Evolutionary conservation across 768 basidiomycete species (phyloP).

Genomic region (Suillus weaverae): DNA sequence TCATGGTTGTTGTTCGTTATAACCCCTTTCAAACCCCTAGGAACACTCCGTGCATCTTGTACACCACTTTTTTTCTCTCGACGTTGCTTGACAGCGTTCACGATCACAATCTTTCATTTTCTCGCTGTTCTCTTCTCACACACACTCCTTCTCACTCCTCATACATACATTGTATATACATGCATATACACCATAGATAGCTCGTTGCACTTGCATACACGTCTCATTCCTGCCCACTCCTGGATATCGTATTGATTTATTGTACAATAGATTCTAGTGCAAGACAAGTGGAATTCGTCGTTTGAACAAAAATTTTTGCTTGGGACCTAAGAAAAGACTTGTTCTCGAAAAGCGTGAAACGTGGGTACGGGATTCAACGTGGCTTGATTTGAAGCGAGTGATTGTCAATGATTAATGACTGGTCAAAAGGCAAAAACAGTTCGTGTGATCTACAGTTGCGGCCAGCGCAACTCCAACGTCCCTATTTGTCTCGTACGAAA

Average conservation of each 20-base stretch:
- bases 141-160: conserved; percentile 31
- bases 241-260: conserved; percentile 37
- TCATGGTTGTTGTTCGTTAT: conserved; percentile 8
- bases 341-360: neutral
- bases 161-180: conserved; percentile 38
- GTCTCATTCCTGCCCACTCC: conserved; percentile 8
- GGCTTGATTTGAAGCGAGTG: neutral
- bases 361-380: neutral
- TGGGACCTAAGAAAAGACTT: neutral
- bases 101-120: conserved; percentile 23
- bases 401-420: neutral
- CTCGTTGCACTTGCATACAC: conserved; percentile 23
- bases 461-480: neutral
- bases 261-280: conserved; percentile 31
- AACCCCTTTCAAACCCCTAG: conserved; percentile 11
- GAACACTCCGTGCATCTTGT: conserved; percentile 23
- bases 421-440: neutral
- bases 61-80: conserved; percentile 1
- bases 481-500: neutral
- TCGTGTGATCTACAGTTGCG: neutral
- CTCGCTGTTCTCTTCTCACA: conserved; percentile 12
- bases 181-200: conserved; percentile 39
- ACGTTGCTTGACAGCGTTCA: conserved; percentile 23
- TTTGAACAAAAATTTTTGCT: neutral
- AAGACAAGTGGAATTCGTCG: conserved; percentile 23